A percentile compares a stretch with the other conserved stretches of the same genome.
Conservation (phyloP, 2,329 filamentous ascomycete genomes). For the Thyridium curvatum region DNA sequence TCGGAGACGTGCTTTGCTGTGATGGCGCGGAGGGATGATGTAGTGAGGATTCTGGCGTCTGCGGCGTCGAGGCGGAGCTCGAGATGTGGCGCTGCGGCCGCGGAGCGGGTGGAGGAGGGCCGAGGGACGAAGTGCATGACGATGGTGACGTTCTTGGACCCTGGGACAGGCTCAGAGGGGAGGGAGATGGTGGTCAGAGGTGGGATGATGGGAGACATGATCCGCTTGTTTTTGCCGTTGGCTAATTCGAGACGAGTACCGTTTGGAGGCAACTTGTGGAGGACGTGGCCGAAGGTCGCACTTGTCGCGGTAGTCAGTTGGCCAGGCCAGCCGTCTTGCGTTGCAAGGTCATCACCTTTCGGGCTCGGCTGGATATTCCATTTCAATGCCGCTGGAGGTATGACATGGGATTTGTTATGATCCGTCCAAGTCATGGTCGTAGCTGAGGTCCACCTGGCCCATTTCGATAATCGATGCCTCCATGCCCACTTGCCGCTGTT, state of each 20-base stretch:
- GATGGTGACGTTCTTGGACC: conserved; percentile 22
- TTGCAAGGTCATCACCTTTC: no score
- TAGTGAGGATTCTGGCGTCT: conserved; percentile 22
- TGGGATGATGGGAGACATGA: conserved; percentile 38
- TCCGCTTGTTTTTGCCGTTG: conserved; percentile 17
- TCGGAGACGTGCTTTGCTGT: conserved; percentile 30
- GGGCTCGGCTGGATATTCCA: no score
- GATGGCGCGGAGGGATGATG: conserved; percentile 30
- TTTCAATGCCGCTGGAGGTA: no score
- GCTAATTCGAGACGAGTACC: conserved; percentile 8
- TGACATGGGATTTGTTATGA: no score
- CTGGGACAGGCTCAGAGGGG: conserved; percentile 20
- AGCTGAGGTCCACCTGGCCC: conserved; percentile 23
- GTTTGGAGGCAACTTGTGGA: conserved; percentile 22
- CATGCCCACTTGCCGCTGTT: conserved; percentile 25
- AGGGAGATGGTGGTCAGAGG: conserved; percentile 39
- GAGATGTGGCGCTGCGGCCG: conserved; percentile 18
- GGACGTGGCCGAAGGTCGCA: conserved; percentile 46
- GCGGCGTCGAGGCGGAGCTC: conserved; percentile 29
- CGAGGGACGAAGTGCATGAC: conserved; percentile 40
- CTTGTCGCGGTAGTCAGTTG: conserved; percentile 18
- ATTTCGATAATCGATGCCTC: conserved; percentile 24
- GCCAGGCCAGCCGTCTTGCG: conserved; percentile 15
- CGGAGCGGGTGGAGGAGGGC: conserved; percentile 10
- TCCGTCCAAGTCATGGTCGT: not conserved